Conservation (phyloP, 345 rosid species). For the Punica granatum region DNA sequence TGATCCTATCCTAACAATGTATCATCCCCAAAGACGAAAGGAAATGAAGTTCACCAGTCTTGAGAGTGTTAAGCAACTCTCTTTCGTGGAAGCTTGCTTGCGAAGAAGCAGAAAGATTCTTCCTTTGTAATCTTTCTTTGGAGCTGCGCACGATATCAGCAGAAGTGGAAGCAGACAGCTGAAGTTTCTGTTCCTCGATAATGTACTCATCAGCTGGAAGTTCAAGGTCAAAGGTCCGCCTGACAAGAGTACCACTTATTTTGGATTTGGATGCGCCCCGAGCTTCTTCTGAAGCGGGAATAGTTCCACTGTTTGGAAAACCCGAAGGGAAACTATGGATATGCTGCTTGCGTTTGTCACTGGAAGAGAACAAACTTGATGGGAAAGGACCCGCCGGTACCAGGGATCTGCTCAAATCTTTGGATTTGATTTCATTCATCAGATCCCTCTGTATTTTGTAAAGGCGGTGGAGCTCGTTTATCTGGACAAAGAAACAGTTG, state of each 20-base stretch:
- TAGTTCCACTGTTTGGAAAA: conserved; percentile 18
- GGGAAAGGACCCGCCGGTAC: background rate
- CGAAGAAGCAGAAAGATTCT: conserved; percentile 16
- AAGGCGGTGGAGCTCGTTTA: conserved; percentile 69
- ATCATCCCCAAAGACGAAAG: background rate
- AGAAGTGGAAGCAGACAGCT: background rate
- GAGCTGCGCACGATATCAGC: background rate
- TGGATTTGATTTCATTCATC: conserved; percentile 65
- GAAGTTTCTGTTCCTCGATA: conserved; percentile 30
- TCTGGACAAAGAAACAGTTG: conserved; percentile 19
- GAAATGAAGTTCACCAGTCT: background rate
- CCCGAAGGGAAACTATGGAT: background rate
- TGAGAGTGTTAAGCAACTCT: background rate
- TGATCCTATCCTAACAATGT: background rate
- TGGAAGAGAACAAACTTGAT: conserved; percentile 22
- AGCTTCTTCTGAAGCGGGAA: conserved; percentile 24
- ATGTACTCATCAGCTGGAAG: conserved; percentile 48
- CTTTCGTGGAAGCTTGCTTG: conserved; percentile 12
- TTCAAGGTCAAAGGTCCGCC: conserved; percentile 52
- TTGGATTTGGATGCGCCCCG: conserved; percentile 31
- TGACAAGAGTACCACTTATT: conserved; percentile 7
- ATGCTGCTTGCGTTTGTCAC: background rate
- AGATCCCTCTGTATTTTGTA: conserved; percentile 55
- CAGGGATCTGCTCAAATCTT: conserved; percentile 24
- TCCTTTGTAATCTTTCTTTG: conserved; percentile 16